A percentile compares a stretch with the other conserved stretches of the same genome.
Conservation (phyloP, 83 land plant genomes). For the Larix sibirica region DNA sequence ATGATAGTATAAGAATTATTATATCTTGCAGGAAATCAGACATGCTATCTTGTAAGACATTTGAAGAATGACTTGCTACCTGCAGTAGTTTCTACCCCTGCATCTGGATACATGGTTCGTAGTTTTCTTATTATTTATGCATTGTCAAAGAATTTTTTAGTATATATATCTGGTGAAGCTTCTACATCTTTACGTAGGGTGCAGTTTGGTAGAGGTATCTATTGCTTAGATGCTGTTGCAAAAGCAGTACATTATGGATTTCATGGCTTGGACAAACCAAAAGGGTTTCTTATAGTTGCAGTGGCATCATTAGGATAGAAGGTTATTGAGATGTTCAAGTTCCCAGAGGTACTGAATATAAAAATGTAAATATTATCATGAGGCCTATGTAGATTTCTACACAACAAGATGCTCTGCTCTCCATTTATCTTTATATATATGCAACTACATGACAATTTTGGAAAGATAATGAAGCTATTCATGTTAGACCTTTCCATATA, state of each 20-base stretch:
- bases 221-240: conserved; percentile 73
- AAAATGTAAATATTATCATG: too few relatives aligned
- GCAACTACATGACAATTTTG: too few relatives aligned
- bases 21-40: conserved; percentile 45
- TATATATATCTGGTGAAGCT: too few relatives aligned
- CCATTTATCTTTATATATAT: too few relatives aligned
- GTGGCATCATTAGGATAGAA: conserved; percentile 61
- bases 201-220: conserved; percentile 77
- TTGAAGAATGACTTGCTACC: conserved; percentile 68
- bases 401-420: too few relatives aligned
- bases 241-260: conserved; percentile 80
- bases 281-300: conserved; percentile 70
- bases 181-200: neutral
- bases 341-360: too few relatives aligned
- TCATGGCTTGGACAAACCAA: conserved; percentile 70
- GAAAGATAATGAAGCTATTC: too few relatives aligned
- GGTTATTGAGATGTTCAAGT: conserved; percentile 37
- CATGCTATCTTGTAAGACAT: conserved; percentile 63
- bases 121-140: too few relatives aligned
- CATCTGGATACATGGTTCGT: conserved; percentile 76
- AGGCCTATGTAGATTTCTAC: too few relatives aligned
- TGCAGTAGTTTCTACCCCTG: conserved; percentile 58
- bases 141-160: too few relatives aligned
- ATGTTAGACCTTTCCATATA: too few relatives aligned
- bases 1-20: too few relatives aligned